A percentile compares a stretch with the other conserved stretches of the same genome.
Evolutionary conservation across 202 grass and related monocot genomes (phyloP).

Genomic region (Alloteropsis angusta): DNA sequence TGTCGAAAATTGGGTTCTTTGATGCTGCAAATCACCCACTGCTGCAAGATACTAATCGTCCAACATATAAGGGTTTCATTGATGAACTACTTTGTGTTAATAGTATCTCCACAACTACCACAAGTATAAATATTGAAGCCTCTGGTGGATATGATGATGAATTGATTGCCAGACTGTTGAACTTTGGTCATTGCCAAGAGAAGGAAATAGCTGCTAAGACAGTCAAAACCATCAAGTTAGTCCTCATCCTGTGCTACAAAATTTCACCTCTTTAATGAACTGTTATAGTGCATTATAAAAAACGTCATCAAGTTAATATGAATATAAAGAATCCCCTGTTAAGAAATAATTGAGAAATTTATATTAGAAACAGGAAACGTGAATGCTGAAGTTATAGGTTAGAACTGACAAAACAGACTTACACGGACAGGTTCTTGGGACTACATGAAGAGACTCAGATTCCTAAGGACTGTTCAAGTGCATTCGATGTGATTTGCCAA

Average conservation of each 20-base stretch:
- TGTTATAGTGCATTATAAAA: background rate
- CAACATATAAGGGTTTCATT: slow-evolving; percentile 57
- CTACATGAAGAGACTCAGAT: slow-evolving; percentile 53
- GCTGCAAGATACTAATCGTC: slow-evolving; percentile 34
- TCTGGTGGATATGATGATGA: slow-evolving; percentile 44
- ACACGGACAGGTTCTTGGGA: slow-evolving; percentile 61
- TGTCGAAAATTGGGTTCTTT: slow-evolving; percentile 65
- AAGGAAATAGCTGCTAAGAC: slow-evolving; percentile 57
- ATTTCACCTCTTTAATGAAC: background rate
- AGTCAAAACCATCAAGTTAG: slow-evolving; percentile 84
- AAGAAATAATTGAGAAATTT: background rate
- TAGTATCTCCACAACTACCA: slow-evolving; percentile 1
- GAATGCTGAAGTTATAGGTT: slow-evolving; percentile 1
- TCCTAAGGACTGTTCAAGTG: slow-evolving; percentile 59
- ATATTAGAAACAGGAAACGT: background rate
- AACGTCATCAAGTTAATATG: background rate
- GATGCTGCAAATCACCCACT: slow-evolving; percentile 51
- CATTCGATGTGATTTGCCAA: slow-evolving; percentile 65
- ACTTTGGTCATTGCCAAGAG: slow-evolving; percentile 57
- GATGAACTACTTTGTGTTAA: slow-evolving; percentile 43
- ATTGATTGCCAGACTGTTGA: slow-evolving; percentile 50
- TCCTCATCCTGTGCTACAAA: slow-evolving; percentile 12
- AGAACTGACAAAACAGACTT: slow-evolving; percentile 18
- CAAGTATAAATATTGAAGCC: background rate
- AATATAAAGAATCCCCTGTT: background rate